A percentile compares a stretch with the other conserved stretches of the same genome.
Conservation (phyloP, 2,329 filamentous ascomycete genomes). For the Xylariomycetidae sp. region DNA sequence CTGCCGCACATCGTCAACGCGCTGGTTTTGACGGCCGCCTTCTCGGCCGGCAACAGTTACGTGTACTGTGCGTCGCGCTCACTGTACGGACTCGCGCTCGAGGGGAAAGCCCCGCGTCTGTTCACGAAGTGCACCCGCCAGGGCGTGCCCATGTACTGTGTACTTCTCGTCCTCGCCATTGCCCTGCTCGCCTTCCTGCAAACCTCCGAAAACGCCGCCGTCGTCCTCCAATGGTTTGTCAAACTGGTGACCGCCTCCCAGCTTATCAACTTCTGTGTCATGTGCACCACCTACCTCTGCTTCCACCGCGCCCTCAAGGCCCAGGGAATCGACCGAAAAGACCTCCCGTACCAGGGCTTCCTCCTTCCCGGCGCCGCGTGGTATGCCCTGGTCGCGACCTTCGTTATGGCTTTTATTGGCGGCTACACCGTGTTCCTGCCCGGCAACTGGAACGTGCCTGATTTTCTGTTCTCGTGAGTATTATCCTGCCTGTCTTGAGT, state of each 20-base stretch:
- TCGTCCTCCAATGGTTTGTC: constrained; percentile 68
- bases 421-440: constrained; percentile 73
- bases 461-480: constrained; percentile 65
- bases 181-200: constrained; percentile 69
- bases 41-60: constrained; percentile 62
- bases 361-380: constrained; percentile 69
- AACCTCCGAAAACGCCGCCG: constrained; percentile 57
- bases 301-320: constrained; percentile 64
- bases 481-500: not conserved
- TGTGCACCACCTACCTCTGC: constrained; percentile 64
- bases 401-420: constrained; percentile 67
- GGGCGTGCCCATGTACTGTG: constrained; percentile 71
- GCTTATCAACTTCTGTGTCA: constrained; percentile 65
- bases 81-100: constrained; percentile 61
- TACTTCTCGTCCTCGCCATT: constrained; percentile 58
- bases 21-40: constrained; percentile 61
- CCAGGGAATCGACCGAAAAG: constrained; percentile 62
- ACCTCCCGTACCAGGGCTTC: constrained; percentile 63
- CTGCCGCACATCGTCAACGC: constrained; percentile 69
- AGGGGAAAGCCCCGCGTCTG: constrained; percentile 58
- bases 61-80: constrained; percentile 64
- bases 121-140: constrained; percentile 54
- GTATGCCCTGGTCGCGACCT: constrained; percentile 56
- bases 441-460: constrained; percentile 58
- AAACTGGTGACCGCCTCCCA: constrained; percentile 65